These are phyloP conservation scores for Phoenix dactylifera DNA, from an alignment of 176 grass and related monocot genomes.

Conservation along the genomic window DNA sequence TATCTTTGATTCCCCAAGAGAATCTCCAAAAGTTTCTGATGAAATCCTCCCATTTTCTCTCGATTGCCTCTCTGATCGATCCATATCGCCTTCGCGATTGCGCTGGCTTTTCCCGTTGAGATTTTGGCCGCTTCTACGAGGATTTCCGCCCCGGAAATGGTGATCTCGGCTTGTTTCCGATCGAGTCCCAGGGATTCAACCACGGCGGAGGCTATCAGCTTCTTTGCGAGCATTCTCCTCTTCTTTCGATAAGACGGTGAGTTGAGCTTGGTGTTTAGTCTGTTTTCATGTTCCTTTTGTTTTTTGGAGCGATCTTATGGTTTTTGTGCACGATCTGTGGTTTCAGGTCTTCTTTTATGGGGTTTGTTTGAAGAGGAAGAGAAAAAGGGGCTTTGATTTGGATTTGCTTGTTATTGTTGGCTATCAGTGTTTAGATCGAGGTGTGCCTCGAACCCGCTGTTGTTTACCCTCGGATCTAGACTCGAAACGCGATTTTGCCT, in stretches of 20 bases:
- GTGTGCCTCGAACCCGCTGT: background rate
- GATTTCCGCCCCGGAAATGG: background rate
- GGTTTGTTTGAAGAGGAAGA: no score
- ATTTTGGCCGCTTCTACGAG: background rate
- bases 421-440: background rate
- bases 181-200: no score
- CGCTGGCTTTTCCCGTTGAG: background rate
- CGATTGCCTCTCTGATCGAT: background rate
- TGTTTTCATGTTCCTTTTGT: background rate
- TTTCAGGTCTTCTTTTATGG: no score
- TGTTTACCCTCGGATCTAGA: constrained; percentile 23
- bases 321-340: constrained; percentile 14
- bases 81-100: background rate
- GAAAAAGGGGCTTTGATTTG: no score
- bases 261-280: background rate
- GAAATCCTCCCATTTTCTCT: background rate
- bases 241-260: constrained; percentile 23
- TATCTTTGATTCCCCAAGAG: background rate
- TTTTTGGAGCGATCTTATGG: background rate
- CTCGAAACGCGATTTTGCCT: background rate
- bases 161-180: background rate
- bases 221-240: background rate
- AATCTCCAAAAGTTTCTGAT: background rate
- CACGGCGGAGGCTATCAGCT: no score
- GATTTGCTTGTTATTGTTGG: background rate